Base-by-base conservation (phyloP, 2,329 filamentous ascomycete species). In the Penicillium olsonii region DNA sequence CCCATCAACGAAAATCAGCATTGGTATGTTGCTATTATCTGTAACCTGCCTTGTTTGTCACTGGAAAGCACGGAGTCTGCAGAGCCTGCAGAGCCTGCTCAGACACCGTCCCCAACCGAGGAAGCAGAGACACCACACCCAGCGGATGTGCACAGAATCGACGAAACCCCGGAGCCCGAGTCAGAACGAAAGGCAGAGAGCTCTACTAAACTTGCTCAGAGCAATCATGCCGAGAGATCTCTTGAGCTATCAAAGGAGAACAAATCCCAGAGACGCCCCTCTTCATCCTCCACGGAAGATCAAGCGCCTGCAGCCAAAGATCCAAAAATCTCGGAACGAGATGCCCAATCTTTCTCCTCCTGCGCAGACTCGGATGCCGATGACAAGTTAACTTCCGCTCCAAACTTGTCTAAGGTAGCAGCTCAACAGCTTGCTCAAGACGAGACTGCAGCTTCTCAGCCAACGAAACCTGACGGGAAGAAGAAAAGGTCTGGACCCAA, bases 21-120 rank as follows among this genome's bases (percentile, higher is more conserved):
- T 69, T 99, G 95, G 94, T 97, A 94, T 70, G 76, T 97, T 57
- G 91, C 90, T 12, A 92, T 99, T 48, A 92, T 99, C 44, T 96
- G 90, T 79, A 96, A 99, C 63, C 80, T 92, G 2, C 81, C 84
- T 3, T 84, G 80, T 43, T 77, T 94, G n/a, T 57, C 61, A 24
- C 68, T 72, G 7, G 53, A 55, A n/a, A 10, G 18, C 15, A 15
- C 33, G n/a, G 33, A 35, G 11, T 24, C 44, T 9, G 51, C 52
- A 8, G 38, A 45, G 2, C 31, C 17, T 15, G 29, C 40, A 19
- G 48, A 52, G 45, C 7, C 42, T 15, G 42, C 53, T 34, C 43
- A 48, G 14, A 31, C 31, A 12, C 34, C 50, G 7, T 17, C 44
- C 19, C 45, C 37, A 14, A 42, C 50, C 18, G 50, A 59, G 33